phyloP scores from a whole-genome alignment of 1,284 basidiomycete genomes.

The Apiotrichum akiyoshidainum region DNA sequence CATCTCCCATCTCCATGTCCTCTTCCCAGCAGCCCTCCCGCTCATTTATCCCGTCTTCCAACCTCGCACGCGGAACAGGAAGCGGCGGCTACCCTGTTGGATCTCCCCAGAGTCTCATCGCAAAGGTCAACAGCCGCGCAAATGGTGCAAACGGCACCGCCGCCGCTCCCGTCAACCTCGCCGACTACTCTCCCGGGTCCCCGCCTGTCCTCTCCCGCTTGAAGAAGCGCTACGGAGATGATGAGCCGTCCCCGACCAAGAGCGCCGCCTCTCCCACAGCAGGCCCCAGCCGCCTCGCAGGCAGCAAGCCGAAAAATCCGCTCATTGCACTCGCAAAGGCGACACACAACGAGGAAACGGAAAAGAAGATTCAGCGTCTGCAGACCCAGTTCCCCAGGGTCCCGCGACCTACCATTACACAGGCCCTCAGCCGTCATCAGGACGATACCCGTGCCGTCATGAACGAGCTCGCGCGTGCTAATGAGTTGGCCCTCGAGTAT shows the following conservation, averaged over 20 bases:
- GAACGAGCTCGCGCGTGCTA: constrained; percentile 18
- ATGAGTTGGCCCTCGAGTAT: background rate
- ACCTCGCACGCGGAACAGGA: background rate
- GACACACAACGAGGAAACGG: constrained; percentile 17
- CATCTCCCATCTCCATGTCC: constrained; percentile 4
- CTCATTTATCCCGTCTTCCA: constrained; percentile 14
- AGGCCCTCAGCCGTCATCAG: constrained; percentile 16
- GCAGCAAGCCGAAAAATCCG: constrained; percentile 4
- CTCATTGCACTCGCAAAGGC: constrained; percentile 13
- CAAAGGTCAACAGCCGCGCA: background rate
- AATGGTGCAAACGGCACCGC: background rate
- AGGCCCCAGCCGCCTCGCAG: background rate
- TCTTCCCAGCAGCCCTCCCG: background rate
- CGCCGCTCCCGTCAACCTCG: background rate
- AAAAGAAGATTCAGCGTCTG: constrained; percentile 18
- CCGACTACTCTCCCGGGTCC: constrained; percentile 20
- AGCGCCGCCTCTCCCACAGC: background rate
- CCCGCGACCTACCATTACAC: constrained; percentile 11
- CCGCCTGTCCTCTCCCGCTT: constrained; percentile 24
- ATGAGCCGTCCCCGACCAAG: constrained; percentile 8
- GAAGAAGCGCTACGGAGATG: constrained; percentile 26
- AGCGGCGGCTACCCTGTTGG: background rate
- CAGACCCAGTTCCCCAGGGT: constrained; percentile 25
- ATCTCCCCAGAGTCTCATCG: background rate
- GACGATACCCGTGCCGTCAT: constrained; percentile 21